Evolutionary conservation across 306 rosid genomes (phyloP).

Genomic region (Phaseolus lunatus): DNA sequence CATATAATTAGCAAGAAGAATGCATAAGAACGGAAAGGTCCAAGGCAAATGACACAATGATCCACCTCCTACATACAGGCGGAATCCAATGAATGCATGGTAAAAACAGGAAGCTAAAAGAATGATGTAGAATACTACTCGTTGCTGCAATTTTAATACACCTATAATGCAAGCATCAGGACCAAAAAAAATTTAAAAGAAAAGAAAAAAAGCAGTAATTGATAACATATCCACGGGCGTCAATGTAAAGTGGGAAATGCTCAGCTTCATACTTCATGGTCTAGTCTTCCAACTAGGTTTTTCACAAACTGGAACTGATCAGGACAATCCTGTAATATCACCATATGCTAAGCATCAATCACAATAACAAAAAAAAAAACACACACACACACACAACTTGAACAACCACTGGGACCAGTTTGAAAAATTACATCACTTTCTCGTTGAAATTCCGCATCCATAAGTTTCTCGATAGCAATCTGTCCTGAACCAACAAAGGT

Average conservation of each 20-base stretch:
- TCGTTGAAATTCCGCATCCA: slow-evolving; percentile 61
- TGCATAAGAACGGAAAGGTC: slow-evolving; percentile 27
- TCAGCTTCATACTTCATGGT: slow-evolving; percentile 76
- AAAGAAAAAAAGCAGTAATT: not conserved
- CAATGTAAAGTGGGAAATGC: slow-evolving; percentile 40
- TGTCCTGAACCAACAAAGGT: slow-evolving; percentile 65
- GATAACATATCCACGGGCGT: slow-evolving; percentile 34
- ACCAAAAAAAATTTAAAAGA: slow-evolving; percentile 3
- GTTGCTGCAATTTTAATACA: slow-evolving; percentile 10
- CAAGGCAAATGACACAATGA: slow-evolving; percentile 10
- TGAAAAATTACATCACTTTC: slow-evolving; percentile 61
- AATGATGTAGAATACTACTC: not conserved
- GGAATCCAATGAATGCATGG: slow-evolving; percentile 3
- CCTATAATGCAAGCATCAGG: slow-evolving; percentile 34
- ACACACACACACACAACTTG: not conserved
- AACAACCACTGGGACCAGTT: not conserved
- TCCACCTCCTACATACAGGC: not conserved
- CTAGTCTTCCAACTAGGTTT: slow-evolving; percentile 75
- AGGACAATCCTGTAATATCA: slow-evolving; percentile 72
- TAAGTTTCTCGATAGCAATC: slow-evolving; percentile 79
- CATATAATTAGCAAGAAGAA: slow-evolving; percentile 1
- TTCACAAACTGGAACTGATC: slow-evolving; percentile 72
- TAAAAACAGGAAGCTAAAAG: not conserved
- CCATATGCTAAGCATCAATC: slow-evolving; percentile 16
- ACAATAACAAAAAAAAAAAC: not conserved